Base-by-base conservation (phyloP, 2,329 filamentous ascomycete genomes). In the Paraconiothyrium brasiliense region DNA sequence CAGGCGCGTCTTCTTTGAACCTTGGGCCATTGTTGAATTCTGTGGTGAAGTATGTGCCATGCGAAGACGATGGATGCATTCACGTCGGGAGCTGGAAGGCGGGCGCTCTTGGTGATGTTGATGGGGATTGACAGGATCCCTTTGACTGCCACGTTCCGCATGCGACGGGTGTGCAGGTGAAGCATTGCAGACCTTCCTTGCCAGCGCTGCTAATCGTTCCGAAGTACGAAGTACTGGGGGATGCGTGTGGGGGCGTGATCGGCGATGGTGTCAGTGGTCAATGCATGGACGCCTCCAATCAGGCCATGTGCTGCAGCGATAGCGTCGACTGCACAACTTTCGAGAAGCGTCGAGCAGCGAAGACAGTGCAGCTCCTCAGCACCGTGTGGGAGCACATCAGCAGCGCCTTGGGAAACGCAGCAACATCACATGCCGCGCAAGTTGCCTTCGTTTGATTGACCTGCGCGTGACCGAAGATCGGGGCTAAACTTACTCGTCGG, bases 401-500 rank as follows among this genome's bases (percentile, higher is more conserved):
- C 54, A 27, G 41, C 10, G 14, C 41, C 6, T 9, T 9, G 22
- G 48, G 32, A 11, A 47, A 9, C 24, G 4, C 27, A 34, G 14
- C n/a, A 11, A 5, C 39, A 22, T 55, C 41, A 46, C 52, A 32
- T 35, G 39, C 39, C 54, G 37, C 52, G 39, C 39, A 55, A 46
- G 52, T 27, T 55, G 14, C 6, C 8, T 43, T 22, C 32, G 11
- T 30, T 43, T 20, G 41, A 16, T 43, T 32, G 13, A 34, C 39
- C 46, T 44, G 44, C 46, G 41, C 32, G 34, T 50, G 55, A 50
- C 55, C 55, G 35, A 43, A 6, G 35, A 43, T 57, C 55, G 55
- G 55, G 41, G 20, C 55, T 57, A 51, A 30, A 41, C 44, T 49
- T 55, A 49, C 58, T 43, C 51, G 50, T 41, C n/a, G 41, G 43